These are phyloP conservation scores for Helicocarpus griseus DNA, from an alignment of 2,329 filamentous ascomycete species.

Conservation along the genomic window DNA sequence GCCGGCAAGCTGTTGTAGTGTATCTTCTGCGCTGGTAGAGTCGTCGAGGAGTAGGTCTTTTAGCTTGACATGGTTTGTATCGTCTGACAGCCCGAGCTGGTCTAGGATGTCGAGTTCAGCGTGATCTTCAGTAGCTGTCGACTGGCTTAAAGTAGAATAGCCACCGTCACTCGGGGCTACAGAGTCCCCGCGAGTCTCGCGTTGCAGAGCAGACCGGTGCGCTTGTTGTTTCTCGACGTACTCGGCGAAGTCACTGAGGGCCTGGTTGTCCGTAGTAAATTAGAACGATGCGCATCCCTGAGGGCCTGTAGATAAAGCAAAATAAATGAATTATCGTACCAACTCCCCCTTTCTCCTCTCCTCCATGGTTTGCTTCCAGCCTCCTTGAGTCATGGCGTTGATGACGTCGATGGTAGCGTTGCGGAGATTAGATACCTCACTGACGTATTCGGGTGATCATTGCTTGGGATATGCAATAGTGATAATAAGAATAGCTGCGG, in stretches of 20 bases:
- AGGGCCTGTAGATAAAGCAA: not conserved
- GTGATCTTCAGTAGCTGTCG: conserved; percentile 51
- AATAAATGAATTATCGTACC: conserved; percentile 40
- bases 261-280: conserved; percentile 34
- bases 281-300: not conserved
- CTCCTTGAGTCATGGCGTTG: conserved; percentile 27
- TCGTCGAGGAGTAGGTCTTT: conserved; percentile 63
- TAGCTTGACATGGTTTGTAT: conserved; percentile 48
- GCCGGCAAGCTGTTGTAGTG: conserved; percentile 52
- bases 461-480: conserved; percentile 2
- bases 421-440: not conserved
- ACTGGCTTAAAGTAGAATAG: conserved; percentile 27
- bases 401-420: conserved; percentile 10
- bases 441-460: conserved; percentile 12
- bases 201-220: conserved; percentile 31
- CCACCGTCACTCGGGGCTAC: conserved; percentile 32
- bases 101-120: conserved; percentile 88
- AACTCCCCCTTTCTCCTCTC: conserved; percentile 82
- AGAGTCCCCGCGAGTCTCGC: conserved; percentile 15
- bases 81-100: conserved; percentile 63
- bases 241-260: conserved; percentile 91
- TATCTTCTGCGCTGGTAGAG: conserved; percentile 47
- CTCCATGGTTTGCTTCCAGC: conserved; percentile 55
- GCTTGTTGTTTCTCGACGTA: conserved; percentile 94
- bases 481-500: not conserved